Base-by-base conservation (phyloP, 78 protist species). In the Dictyostelium intermedium region DNA sequence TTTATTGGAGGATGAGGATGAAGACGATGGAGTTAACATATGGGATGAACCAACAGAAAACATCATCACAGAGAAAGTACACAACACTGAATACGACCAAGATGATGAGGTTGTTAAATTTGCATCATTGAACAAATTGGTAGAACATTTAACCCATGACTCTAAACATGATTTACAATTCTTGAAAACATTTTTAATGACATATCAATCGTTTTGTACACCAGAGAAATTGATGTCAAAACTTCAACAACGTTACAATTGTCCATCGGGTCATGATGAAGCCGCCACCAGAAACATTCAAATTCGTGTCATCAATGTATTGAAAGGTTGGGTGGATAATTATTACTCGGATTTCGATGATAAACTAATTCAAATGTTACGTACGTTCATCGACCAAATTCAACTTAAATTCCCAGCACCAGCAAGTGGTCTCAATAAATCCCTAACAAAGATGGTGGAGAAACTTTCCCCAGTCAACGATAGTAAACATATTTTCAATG, bases 341-440 rank as follows among this genome's bases (percentile, higher is more conserved):
- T 94, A 87, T 80, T 87, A 79, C 30, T 85, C 93, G 2, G 96
- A 95, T 37, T 96, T 96, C 53, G 93, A 96, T 30, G 95, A 96
- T 37, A 89, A 89, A 35, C 50, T 89, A 1, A 63, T 89, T 30
- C 70, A 47, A 35, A 20, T 43, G 25, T 32, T 89, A 18, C 56
- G 87, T 32, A 60, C 73, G 10, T 89, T 89, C 53, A 79, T 89
- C 82, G 94, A 89, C 5, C 85, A 78, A 34, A 74, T 89, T 74
- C 94, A 80, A 30, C 30, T 77, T 56, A 89, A 81, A 83, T 76
- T 66, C 35, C 85, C 94, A 1, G 83, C 37, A 9, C 87, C 84
- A 14, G 66, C 87, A 5, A 37, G 53, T 14, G 87, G 63, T 3
- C 39, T 89, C 14, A 13, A 66, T 13, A 89, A 89, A 43, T 80